A percentile compares a stretch with the other conserved stretches of the same genome.
These are phyloP conservation scores for Atkinsonella hypoxylon DNA, from an alignment of 2,329 filamentous ascomycete species.

Conservation along the genomic window DNA sequence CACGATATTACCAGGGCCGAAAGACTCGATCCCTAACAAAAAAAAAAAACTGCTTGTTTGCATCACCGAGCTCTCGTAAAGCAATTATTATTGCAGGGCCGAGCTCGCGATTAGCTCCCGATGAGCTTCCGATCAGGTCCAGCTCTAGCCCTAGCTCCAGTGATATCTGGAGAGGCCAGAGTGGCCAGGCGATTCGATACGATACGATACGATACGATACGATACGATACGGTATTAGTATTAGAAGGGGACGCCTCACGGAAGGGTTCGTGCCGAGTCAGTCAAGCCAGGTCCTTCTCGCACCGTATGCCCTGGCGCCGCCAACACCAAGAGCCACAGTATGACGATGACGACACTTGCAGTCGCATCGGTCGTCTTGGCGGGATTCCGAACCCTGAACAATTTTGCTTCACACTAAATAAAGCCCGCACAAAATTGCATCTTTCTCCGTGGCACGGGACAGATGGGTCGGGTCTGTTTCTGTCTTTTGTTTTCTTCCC, in stretches of 20 bases:
- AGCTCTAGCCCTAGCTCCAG: background rate
- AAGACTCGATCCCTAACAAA: background rate
- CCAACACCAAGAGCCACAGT: background rate
- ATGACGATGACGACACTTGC: slow-evolving; percentile 1
- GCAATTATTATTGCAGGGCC: background rate
- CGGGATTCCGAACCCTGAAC: background rate
- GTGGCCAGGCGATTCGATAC: too few relatives aligned
- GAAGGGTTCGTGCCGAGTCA: background rate
- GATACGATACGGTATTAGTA: too few relatives aligned
- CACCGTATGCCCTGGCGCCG: background rate
- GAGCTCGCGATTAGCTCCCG: background rate
- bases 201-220: too few relatives aligned
- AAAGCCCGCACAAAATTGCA: background rate
- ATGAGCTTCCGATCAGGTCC: too few relatives aligned
- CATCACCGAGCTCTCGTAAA: background rate
- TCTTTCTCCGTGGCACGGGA: background rate
- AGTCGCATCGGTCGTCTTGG: slow-evolving; percentile 3
- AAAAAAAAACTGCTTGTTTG: background rate
- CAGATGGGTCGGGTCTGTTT: background rate
- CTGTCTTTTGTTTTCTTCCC: too few relatives aligned
- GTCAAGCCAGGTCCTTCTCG: background rate
- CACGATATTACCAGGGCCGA: background rate
- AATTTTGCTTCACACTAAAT: slow-evolving; percentile 1
- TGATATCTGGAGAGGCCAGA: too few relatives aligned
- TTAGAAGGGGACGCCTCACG: background rate